Evolutionary conservation across 805 yeast species (phyloP).

Genomic region (Myxozyma sirexii): DNA sequence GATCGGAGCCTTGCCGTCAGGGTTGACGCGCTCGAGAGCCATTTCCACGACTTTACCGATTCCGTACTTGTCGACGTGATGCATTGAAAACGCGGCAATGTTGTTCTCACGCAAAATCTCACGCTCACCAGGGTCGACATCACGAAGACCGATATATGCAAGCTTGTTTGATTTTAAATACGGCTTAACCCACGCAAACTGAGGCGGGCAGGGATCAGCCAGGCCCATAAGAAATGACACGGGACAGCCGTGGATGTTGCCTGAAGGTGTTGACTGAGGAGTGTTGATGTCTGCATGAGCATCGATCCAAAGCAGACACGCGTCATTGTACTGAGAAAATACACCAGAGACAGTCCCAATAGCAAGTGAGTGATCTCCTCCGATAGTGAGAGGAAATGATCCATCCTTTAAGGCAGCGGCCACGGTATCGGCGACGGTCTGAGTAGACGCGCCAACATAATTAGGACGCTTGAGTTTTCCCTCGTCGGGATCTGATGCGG

Average conservation of each 20-base stretch:
- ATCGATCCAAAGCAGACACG: constrained; percentile 92
- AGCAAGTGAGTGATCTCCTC: constrained; percentile 97
- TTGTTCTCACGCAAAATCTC: constrained; percentile 66
- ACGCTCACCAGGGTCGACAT: constrained; percentile 86
- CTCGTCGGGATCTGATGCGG: constrained; percentile 51
- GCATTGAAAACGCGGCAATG: constrained; percentile 90
- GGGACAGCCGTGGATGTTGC: constrained; percentile 96
- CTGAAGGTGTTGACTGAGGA: constrained; percentile 76
- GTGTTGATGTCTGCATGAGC: constrained; percentile 98
- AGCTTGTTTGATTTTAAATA: constrained; percentile 67
- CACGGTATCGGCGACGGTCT: constrained; percentile 64
- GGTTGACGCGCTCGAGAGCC: constrained; percentile 82
- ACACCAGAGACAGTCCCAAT: constrained; percentile 91
- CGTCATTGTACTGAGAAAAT: constrained; percentile 75
- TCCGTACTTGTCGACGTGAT: constrained; percentile 92
- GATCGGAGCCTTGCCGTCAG: constrained; percentile 70
- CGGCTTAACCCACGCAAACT: constrained; percentile 81
- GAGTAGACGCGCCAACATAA: constrained; percentile 73
- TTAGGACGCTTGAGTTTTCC: constrained; percentile 69
- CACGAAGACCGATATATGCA: constrained; percentile 93
- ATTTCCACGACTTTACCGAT: constrained; percentile 86
- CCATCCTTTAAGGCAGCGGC: constrained; percentile 51
- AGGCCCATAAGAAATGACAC: constrained; percentile 87
- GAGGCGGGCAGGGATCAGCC: constrained; percentile 60
- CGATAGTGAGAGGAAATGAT: constrained; percentile 77